A percentile compares a stretch with the other conserved stretches of the same genome.
Evolutionary conservation across 2,329 filamentous ascomycete genomes (phyloP).

Genomic region (Pestalotiopsis sp.): DNA sequence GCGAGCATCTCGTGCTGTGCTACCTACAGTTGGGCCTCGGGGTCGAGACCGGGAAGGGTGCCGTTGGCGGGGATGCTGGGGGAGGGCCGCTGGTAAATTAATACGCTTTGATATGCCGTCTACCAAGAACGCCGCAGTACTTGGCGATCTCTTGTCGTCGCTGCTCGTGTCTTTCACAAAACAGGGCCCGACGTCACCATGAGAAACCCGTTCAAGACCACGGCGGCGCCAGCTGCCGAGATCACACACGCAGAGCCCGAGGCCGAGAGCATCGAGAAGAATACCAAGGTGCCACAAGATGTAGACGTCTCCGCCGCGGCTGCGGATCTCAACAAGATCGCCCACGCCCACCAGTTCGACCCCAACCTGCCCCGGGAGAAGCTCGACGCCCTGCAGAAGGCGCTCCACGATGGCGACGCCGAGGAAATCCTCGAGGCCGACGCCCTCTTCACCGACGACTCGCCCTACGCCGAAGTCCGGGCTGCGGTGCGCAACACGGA

Average conservation of each 20-base stretch:
- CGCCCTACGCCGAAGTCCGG: conserved; percentile 42
- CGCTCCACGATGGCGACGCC: conserved; percentile 32
- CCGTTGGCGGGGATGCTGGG: neutral
- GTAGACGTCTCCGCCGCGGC: conserved; percentile 25
- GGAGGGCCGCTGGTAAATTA: neutral
- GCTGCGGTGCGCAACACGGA: conserved; percentile 48
- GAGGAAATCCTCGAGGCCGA: conserved; percentile 35
- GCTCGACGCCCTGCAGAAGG: conserved; percentile 33
- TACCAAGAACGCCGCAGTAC: neutral
- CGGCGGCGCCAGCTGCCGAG: neutral
- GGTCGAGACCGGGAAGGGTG: neutral
- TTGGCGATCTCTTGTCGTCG: neutral
- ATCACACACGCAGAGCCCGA: neutral
- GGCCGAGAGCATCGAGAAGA: neutral
- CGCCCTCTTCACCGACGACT: conserved; percentile 36
- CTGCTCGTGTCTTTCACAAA: neutral
- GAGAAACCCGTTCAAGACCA: conserved; percentile 4
- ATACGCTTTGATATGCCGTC: neutral
- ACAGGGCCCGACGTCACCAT: neutral
- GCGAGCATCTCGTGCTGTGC: neutral
- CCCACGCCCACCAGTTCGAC: conserved; percentile 36
- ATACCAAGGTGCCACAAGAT: conserved; percentile 21
- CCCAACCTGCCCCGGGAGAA: conserved; percentile 37
- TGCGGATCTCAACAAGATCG: conserved; percentile 32
- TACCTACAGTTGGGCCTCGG: neutral